Evolutionary conservation across 768 basidiomycete genomes (phyloP), one percentile per base, ranked within the genome.

Genomic region (Boletus reticulatus): DNA sequence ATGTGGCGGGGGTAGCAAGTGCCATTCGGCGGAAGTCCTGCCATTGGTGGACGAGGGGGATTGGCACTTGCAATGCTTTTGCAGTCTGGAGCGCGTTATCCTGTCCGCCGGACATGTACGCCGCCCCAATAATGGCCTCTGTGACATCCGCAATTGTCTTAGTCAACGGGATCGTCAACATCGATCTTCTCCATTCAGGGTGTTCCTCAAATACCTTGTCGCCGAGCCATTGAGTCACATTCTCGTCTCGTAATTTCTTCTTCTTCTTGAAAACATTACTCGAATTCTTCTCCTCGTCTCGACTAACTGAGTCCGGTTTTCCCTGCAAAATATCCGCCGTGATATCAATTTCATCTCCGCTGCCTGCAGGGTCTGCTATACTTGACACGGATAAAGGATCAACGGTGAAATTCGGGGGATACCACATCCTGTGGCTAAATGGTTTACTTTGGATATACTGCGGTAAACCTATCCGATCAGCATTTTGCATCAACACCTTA

Each of bases 51-150:
- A 91, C 73, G 60, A 78, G 73, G 4, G 80, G 78, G n/a, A 92
- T 73, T 1, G 85, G 83, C 37, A 94, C 72, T 49, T 81, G 78
- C 62, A 94, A 73, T 22, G 78, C 78, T 65, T 88, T 89, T 42
- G 81, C 78, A 22, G 78, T 82, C 56, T 78, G 78, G 44, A 92
- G 78, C 7, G 87, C 92, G 19, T 72, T 69, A 50, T 89, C 86
- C 47, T 78, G 76, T 50, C 90, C 92, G 12, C 87, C 87, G 22
- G 86, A 83, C 43, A 89, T 75, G 66, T 85, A 92, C 6, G 88
- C 89, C 17, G 91, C 92, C 34, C 87, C 92, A 27, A 93, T 84
- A 56, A 94, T 83, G 4, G 92, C 89, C 71, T 94, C 92, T 10
- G 83, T 81, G 42, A 92, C 88, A 71, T 94, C 92, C 47, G 92